Base-by-base conservation (phyloP, 1,284 basidiomycete genomes). In the Trichosporon sp. region DNA sequence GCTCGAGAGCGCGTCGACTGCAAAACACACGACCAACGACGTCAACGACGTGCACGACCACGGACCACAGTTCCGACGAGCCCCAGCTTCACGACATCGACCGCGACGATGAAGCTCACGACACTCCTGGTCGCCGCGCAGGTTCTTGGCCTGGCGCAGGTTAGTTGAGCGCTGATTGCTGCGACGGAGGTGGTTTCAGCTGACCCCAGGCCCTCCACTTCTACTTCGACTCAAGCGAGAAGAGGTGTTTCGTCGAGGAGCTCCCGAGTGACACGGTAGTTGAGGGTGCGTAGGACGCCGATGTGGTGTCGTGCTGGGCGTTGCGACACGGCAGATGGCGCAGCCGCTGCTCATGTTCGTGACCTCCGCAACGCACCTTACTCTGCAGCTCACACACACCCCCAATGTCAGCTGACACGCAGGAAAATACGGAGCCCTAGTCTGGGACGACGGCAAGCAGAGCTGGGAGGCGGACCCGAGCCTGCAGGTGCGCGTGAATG, bases 231-330 rank as follows among this genome's bases (percentile, higher is more conserved):
- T 90, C 92, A n/a, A 91, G 91, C 79, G 92, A 96, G 84, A 91
- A 91, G 80, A 88, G 92, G 75, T 99, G 97, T 84, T 99, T 99
- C 85, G 89, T 98, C 74, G 97, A 99, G 83, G 97, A 99, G 84
- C 87, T 99, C 51, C 96, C 96, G n/a, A 91, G 90, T 14, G 92
- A 98, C 84, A 99, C 97, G 16, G 91, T 97, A 46, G 95, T 99
- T 16, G 94, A 98, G 85, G 96, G 96, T 92, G 76, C 68, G 88
- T 71, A 38, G 26, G 26, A 26, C 26, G 26, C 26, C 26, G 26
- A 26, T 26, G 26, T 26, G 26, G 26, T 26, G 26, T 26, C 26
- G 26, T 26, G 26, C 26, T 26, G 26, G 26, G 26, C 26, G 26
- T 26, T 26, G 26, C 26, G 26, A 26, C 26, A 26, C 26, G 26